phyloP scores from a whole-genome alignment of 129 eudicot species.

The Chrysanthemum makinoi region DNA sequence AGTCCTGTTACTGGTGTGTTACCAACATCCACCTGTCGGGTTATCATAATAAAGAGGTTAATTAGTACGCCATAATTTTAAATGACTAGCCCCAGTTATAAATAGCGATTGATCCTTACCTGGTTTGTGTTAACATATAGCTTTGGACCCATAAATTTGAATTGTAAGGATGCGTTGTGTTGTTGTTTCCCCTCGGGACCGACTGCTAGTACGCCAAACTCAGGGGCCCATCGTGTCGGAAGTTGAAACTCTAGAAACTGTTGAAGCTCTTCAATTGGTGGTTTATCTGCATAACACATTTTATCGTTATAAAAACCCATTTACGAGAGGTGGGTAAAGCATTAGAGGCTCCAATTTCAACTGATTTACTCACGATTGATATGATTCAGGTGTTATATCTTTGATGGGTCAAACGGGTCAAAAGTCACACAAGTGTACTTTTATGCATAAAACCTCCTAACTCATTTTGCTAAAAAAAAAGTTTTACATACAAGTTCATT shows the following conservation, averaged over 20 bases:
- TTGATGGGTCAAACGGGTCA: no score
- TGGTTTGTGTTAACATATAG: slow-evolving; percentile 64
- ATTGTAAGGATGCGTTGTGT: slow-evolving; percentile 55
- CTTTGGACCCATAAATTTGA: slow-evolving; percentile 73
- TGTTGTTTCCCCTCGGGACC: slow-evolving; percentile 69
- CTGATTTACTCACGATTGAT: no score
- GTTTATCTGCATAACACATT: slow-evolving; percentile 54
- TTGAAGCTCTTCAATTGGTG: slow-evolving; percentile 67
- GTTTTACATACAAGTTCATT: no score
- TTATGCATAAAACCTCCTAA: no score
- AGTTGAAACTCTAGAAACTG: slow-evolving; percentile 78
- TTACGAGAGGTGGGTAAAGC: no score
- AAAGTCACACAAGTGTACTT: no score
- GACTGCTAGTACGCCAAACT: slow-evolving; percentile 63
- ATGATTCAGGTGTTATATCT: no score
- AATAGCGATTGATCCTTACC: slow-evolving; percentile 29
- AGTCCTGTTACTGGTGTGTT: slow-evolving; percentile 65
- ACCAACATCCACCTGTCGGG: slow-evolving; percentile 60
- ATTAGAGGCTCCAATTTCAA: no score
- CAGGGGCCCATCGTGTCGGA: slow-evolving; percentile 81
- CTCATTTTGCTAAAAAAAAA: no score
- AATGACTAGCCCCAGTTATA: background rate
- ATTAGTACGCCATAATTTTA: background rate
- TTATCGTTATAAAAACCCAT: background rate
- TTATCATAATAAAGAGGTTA: background rate